Percentiles rank a stretch among this genome's conserved stretches.
phyloP scores from a whole-genome alignment of 345 rosid species.

The Melaleuca quinquenervia region DNA sequence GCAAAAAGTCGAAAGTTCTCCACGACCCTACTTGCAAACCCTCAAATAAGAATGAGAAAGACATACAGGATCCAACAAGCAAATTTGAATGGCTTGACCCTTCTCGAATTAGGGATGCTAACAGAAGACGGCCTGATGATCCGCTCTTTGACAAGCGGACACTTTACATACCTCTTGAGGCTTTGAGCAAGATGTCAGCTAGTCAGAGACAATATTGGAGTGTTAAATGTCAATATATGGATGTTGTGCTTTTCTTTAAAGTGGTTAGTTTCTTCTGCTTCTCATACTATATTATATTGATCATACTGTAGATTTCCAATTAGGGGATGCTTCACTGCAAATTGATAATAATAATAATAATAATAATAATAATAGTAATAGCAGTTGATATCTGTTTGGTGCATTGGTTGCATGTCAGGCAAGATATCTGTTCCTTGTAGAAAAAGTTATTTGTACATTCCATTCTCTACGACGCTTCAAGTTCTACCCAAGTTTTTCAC shows the following conservation, averaged over 20 bases:
- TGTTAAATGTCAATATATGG: slow-evolving; percentile 81
- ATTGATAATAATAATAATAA: neutral
- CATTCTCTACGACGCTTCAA: neutral
- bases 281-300: neutral
- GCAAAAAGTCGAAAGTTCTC: slow-evolving; percentile 49
- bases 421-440: neutral
- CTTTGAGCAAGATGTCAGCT: slow-evolving; percentile 72
- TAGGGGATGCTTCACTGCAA: neutral
- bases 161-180: slow-evolving; percentile 69
- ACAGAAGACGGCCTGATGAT: slow-evolving; percentile 67
- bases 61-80: slow-evolving; percentile 32
- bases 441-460: neutral
- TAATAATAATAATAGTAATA: neutral
- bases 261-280: slow-evolving; percentile 56
- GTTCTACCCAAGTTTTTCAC: neutral
- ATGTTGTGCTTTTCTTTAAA: slow-evolving; percentile 85
- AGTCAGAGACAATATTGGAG: slow-evolving; percentile 92
- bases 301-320: neutral
- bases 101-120: slow-evolving; percentile 58
- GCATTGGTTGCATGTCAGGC: neutral
- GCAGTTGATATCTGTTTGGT: neutral
- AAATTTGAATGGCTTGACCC: slow-evolving; percentile 93
- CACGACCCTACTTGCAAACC: slow-evolving; percentile 13
- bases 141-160: slow-evolving; percentile 72
- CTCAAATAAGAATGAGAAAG: slow-evolving; percentile 18